Conservation (phyloP, 192 early-diverging fungal genomes). For the Entrophospora sp. region DNA sequence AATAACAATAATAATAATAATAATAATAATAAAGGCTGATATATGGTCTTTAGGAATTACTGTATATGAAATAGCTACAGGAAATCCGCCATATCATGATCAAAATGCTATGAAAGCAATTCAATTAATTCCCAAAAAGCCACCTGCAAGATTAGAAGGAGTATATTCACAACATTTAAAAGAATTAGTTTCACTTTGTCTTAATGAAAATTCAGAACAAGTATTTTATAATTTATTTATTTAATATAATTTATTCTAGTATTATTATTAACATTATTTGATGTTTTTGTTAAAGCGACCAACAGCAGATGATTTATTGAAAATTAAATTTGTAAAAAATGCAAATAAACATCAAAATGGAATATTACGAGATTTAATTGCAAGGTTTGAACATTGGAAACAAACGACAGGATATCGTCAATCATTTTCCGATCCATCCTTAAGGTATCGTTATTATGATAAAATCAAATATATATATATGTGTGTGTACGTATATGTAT, state of each 20-base stretch:
- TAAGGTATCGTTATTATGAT: slow-evolving; percentile 12
- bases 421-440: slow-evolving; percentile 16
- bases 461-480: no score
- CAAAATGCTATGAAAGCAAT: slow-evolving; percentile 84
- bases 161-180: slow-evolving; percentile 69
- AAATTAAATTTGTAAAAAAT: slow-evolving; percentile 64
- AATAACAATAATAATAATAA: background rate
- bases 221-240: no score
- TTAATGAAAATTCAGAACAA: slow-evolving; percentile 78
- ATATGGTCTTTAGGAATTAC: slow-evolving; percentile 99
- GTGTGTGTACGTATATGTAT: no score
- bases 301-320: slow-evolving; percentile 78
- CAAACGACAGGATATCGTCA: slow-evolving; percentile 25
- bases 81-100: slow-evolving; percentile 89
- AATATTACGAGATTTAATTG: slow-evolving; percentile 56
- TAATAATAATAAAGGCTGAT: slow-evolving; percentile 58
- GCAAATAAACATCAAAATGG: slow-evolving; percentile 43
- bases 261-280: background rate
- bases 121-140: slow-evolving; percentile 75
- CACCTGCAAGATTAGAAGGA: slow-evolving; percentile 73
- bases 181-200: slow-evolving; percentile 82
- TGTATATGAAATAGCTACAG: slow-evolving; percentile 91
- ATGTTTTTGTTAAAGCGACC: slow-evolving; percentile 55
- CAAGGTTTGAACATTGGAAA: slow-evolving; percentile 54
- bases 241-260: background rate